A percentile compares a stretch with the other conserved stretches of the same genome.
Evolutionary conservation across 495 filamentous ascomycete genomes (phyloP).

Genomic region (Talaromyces adpressus): DNA sequence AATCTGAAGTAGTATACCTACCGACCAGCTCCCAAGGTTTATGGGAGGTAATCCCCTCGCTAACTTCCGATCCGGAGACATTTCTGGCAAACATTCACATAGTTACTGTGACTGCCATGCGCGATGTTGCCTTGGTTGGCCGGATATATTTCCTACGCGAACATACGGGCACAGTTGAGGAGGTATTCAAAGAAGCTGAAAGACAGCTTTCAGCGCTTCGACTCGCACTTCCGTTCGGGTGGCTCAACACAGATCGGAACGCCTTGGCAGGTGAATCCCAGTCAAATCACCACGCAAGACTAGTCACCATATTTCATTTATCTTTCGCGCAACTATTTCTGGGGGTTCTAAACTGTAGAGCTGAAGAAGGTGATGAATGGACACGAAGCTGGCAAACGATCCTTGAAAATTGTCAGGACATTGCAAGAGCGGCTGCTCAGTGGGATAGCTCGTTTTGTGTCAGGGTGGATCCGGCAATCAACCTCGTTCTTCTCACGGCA

Average conservation of each 20-base stretch:
- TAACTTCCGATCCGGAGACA: neutral
- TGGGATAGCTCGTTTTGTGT: constrained; percentile 16
- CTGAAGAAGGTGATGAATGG: constrained; percentile 11
- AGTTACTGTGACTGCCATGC: neutral
- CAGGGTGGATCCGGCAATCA: constrained; percentile 16
- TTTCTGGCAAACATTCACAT: neutral
- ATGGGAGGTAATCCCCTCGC: neutral
- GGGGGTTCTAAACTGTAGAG: neutral
- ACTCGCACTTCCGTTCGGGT: neutral
- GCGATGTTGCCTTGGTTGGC: neutral
- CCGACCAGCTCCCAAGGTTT: neutral
- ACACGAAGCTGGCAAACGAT: constrained; percentile 13
- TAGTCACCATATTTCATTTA: neutral
- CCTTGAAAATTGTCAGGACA: constrained; percentile 14
- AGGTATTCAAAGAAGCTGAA: neutral
- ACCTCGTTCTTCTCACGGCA: constrained; percentile 13
- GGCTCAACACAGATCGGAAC: neutral
- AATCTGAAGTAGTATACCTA: neutral
- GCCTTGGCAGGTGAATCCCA: neutral
- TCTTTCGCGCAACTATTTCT: neutral
- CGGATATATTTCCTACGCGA: neutral
- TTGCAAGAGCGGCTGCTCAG: constrained; percentile 11
- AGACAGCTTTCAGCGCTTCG: neutral
- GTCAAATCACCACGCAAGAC: neutral
- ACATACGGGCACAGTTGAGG: neutral